Percentiles rank a stretch among this genome's conserved stretches.
phyloP scores from a whole-genome alignment of 345 rosid species.

The Hibiscus syriacus region DNA sequence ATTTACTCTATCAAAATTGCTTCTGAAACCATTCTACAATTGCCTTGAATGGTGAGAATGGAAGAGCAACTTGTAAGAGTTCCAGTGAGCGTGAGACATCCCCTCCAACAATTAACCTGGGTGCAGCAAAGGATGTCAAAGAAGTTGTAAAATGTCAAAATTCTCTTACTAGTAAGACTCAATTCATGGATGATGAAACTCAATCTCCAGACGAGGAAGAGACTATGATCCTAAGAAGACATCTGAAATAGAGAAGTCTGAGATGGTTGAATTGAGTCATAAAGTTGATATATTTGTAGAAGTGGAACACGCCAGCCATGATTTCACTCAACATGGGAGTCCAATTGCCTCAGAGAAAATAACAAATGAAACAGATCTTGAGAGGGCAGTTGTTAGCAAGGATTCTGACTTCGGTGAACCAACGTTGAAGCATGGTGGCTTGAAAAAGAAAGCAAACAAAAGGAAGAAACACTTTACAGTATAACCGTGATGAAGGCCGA shows the following conservation, averaged over 20 bases:
- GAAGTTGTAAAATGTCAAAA: constrained; percentile 13
- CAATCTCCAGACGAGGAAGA: constrained; percentile 40
- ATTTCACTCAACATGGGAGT: constrained; percentile 4
- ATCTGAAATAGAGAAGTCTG: constrained; percentile 20
- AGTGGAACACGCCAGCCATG: constrained; percentile 7
- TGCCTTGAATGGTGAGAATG: constrained; percentile 19
- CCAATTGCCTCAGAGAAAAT: constrained; percentile 15
- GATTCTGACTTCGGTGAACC: constrained; percentile 15
- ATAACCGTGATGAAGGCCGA: too few species aligned
- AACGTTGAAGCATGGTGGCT: constrained; percentile 11
- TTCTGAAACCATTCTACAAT: constrained; percentile 21
- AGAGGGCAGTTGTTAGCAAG: constrained; percentile 17
- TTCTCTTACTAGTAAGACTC: constrained; percentile 10
- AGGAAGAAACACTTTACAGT: too few species aligned
- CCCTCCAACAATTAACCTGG: constrained; percentile 21
- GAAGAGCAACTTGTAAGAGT: constrained; percentile 15
- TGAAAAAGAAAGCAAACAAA: constrained; percentile 14
- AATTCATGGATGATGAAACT: constrained; percentile 22
- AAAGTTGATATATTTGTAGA: constrained; percentile 8
- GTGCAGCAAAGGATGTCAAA: constrained; percentile 19
- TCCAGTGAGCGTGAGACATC: constrained; percentile 23
- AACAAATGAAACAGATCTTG: constrained; percentile 13
- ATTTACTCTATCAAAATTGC: constrained; percentile 38
- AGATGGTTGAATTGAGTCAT: constrained; percentile 9
- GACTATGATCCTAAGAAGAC: constrained; percentile 20